A percentile compares a stretch with the other conserved stretches of the same genome.
Conservation (phyloP, 352 stramenopile genomes). For the Plasmopara halstedii region DNA sequence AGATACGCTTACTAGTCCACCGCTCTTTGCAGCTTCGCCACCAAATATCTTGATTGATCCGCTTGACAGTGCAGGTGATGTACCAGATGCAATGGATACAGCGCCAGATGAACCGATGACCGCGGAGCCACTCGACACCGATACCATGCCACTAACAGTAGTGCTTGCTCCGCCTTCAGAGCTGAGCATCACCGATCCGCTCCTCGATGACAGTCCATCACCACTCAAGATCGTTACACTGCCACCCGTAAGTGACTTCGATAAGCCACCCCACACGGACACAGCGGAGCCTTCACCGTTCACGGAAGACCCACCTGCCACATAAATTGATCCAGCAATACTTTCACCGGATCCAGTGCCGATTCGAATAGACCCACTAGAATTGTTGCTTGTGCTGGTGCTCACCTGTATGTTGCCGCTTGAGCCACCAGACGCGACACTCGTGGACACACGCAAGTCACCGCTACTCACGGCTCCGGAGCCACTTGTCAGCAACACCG, state of each 20-base stretch:
- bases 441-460: conserved; percentile 11
- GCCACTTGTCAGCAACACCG: conserved; percentile 14
- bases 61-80: conserved; percentile 9
- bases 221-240: conserved; percentile 16
- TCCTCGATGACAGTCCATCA: conserved; percentile 1
- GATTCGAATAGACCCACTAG: conserved; percentile 16
- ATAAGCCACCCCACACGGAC: conserved; percentile 13
- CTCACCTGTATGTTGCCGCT: conserved; percentile 10
- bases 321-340: conserved; percentile 16
- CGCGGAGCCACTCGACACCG: conserved; percentile 11
- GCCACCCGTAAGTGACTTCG: conserved; percentile 13
- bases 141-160: conserved; percentile 9
- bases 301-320: conserved; percentile 20
- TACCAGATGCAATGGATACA: conserved; percentile 8
- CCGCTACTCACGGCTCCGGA: conserved; percentile 11
- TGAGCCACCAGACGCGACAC: conserved; percentile 6
- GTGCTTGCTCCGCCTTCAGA: background rate
- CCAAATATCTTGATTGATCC: conserved; percentile 14
- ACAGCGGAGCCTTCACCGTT: conserved; percentile 16
- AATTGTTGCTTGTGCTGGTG: conserved; percentile 13
- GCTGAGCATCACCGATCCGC: conserved; percentile 6
- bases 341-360: conserved; percentile 11
- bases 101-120: conserved; percentile 1
- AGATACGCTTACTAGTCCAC: conserved; percentile 6
- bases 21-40: conserved; percentile 7